These are phyloP conservation scores for Solanum pennellii DNA, from an alignment of 257 asterid genomes.

Conservation along the genomic window DNA sequence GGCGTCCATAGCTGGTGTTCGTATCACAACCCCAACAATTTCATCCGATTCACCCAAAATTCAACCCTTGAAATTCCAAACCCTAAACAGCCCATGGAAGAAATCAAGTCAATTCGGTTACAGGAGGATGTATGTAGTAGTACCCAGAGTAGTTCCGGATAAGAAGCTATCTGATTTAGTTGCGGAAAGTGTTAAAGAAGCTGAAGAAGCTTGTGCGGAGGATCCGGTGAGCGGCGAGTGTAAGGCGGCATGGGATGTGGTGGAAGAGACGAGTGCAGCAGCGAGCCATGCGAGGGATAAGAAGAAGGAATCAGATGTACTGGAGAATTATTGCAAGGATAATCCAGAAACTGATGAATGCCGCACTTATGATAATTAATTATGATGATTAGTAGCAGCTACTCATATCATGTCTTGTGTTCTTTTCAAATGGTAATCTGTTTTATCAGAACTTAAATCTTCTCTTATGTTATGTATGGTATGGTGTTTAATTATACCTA, in stretches of 20 bases:
- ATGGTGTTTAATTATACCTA: neutral
- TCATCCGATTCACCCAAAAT: constrained; percentile 16
- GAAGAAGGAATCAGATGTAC: constrained; percentile 48
- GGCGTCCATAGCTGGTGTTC: constrained; percentile 57
- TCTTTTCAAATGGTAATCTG: neutral
- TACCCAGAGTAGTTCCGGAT: constrained; percentile 44
- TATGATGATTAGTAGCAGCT: neutral
- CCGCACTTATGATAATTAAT: constrained; percentile 70
- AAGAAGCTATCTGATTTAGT: constrained; percentile 46
- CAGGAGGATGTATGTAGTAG: constrained; percentile 5
- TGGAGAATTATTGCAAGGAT: constrained; percentile 86
- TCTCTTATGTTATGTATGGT: neutral
- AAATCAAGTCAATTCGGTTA: constrained; percentile 15
- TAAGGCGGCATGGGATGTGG: constrained; percentile 98
- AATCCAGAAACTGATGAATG: constrained; percentile 92
- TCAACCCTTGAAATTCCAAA: neutral
- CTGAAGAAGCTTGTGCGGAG: constrained; percentile 55
- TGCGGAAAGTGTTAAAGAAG: constrained; percentile 77
- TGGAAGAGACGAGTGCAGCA: constrained; percentile 98
- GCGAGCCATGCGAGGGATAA: constrained; percentile 83
- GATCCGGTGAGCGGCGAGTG: constrained; percentile 80
- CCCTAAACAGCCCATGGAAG: constrained; percentile 12
- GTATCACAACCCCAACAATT: constrained; percentile 30
- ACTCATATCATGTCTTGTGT: neutral
- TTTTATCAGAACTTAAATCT: neutral